Percentiles rank a stretch among this genome's conserved stretches.
Conservation (phyloP, 768 basidiomycete genomes). For the Tricholoma bakamatsutake region DNA sequence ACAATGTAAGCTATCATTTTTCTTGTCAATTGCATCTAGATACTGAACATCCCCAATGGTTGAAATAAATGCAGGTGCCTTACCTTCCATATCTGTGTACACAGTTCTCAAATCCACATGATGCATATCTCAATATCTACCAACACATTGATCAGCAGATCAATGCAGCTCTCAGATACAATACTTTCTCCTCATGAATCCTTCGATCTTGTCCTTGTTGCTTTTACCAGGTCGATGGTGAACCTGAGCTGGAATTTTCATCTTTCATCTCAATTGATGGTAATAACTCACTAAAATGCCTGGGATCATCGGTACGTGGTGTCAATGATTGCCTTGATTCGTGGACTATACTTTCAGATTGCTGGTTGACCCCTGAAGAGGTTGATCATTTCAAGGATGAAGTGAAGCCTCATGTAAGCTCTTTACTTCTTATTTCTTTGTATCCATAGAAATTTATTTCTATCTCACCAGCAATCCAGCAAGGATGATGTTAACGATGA, state of each 20-base stretch:
- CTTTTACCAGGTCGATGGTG: too few species aligned
- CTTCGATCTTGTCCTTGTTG: too few species aligned
- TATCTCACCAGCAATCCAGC: not conserved
- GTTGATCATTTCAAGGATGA: not conserved
- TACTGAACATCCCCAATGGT: not conserved
- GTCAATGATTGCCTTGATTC: not conserved
- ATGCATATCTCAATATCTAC: conserved; percentile 1
- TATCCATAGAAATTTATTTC: not conserved
- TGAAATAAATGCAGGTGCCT: not conserved
- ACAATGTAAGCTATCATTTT: conserved; percentile 6
- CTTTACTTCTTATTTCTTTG: not conserved
- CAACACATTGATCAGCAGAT: not conserved
- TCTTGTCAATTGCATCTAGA: not conserved
- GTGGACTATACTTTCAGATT: too few species aligned
- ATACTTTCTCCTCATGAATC: too few species aligned
- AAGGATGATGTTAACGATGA: not conserved
- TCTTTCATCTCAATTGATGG: too few species aligned
- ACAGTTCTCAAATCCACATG: not conserved
- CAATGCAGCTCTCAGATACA: too few species aligned
- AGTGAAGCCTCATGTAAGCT: not conserved
- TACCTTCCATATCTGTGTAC: not conserved
- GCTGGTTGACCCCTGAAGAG: too few species aligned
- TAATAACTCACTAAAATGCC: not conserved
- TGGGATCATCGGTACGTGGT: not conserved
- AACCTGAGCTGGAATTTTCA: too few species aligned